A percentile compares a stretch with the other conserved stretches of the same genome.
Conservation (phyloP, 2,329 filamentous ascomycete genomes). For the Pseudocercospora fijiensis region DNA sequence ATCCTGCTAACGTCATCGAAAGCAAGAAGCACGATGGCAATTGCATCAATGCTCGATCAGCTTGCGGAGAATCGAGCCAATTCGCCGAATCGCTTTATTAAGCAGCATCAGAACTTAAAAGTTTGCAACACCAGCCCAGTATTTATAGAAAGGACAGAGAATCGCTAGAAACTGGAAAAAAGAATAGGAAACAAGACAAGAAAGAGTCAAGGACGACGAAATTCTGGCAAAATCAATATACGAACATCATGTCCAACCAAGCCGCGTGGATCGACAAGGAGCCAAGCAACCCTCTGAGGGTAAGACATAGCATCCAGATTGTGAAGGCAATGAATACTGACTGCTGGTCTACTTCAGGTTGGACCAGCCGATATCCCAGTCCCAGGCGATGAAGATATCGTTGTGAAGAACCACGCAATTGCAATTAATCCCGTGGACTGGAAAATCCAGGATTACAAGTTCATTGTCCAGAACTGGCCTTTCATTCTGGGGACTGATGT, state of each 20-base stretch:
- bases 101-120: not conserved
- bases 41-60: not conserved
- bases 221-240: not conserved
- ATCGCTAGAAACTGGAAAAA: not conserved
- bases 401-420: conserved; percentile 40
- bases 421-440: conserved; percentile 44
- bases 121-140: not conserved
- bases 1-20: not conserved
- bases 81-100: conserved; percentile 1
- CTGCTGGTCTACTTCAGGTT: conserved; percentile 24
- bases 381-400: conserved; percentile 36
- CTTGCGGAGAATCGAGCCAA: not conserved
- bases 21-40: not conserved
- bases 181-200: not conserved
- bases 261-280: conserved; percentile 35
- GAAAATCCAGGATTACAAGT: conserved; percentile 39
- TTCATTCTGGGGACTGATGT: conserved; percentile 41
- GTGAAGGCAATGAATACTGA: not conserved
- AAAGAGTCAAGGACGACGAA: not conserved
- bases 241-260: conserved; percentile 25
- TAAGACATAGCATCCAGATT: not conserved
- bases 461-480: conserved; percentile 39
- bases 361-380: conserved; percentile 35
- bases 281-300: conserved; percentile 11
- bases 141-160: not conserved